Percentiles rank a stretch among this genome's conserved stretches.
Conservation (phyloP, 257 asterid species). For the Datura wrightii region DNA sequence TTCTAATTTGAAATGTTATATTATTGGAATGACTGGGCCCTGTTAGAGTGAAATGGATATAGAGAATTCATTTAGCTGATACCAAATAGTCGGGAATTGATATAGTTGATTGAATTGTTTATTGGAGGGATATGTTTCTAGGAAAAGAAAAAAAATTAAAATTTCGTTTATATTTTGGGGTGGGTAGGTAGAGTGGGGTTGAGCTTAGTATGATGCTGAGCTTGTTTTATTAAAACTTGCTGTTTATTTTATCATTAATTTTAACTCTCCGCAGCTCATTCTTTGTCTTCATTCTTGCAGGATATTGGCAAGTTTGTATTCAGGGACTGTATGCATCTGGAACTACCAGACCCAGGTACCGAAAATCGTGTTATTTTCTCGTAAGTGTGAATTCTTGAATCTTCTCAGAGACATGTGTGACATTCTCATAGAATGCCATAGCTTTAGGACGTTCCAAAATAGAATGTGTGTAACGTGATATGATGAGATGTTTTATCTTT, state of each 20-base stretch:
- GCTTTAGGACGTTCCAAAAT: background rate
- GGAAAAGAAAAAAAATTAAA: background rate
- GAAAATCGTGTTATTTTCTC: background rate
- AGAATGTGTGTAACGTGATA: background rate
- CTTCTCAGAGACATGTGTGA: background rate
- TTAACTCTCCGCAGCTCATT: background rate
- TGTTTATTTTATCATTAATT: background rate
- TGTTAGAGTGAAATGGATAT: background rate
- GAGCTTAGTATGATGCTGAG: background rate
- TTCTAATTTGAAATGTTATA: background rate
- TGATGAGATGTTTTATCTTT: background rate
- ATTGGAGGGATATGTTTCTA: conserved; percentile 8
- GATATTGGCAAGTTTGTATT: conserved; percentile 89
- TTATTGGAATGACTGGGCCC: background rate
- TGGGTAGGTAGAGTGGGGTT: conserved; percentile 1
- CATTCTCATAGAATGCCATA: background rate
- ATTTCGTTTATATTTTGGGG: background rate
- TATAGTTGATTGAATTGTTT: background rate
- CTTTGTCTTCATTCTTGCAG: conserved; percentile 46
- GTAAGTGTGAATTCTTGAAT: background rate
- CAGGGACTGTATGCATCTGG: conserved; percentile 93
- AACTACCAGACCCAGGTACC: conserved; percentile 93
- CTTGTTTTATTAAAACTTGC: background rate
- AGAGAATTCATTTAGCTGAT: background rate
- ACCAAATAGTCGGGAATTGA: background rate